These are phyloP conservation scores for Dimocarpus longan DNA, from an alignment of 345 rosid genomes.

Conservation along the genomic window DNA sequence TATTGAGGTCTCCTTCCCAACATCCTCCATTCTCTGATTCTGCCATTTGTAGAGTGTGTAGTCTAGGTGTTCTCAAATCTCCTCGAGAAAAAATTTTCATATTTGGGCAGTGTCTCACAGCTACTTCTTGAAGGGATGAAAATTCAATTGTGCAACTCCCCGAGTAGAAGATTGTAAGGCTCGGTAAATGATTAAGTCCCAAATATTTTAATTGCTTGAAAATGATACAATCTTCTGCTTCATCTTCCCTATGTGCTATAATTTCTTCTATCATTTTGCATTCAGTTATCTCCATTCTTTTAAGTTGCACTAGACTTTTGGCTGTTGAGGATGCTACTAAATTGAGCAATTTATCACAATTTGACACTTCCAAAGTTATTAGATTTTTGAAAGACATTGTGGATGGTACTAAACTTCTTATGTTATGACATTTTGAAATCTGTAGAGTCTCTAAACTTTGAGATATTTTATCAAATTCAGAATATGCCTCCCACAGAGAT, in stretches of 20 bases:
- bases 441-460: neutral
- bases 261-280: conserved; percentile 1
- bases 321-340: conserved; percentile 23
- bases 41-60: too few relatives aligned
- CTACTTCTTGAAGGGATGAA: too few relatives aligned
- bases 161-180: too few relatives aligned
- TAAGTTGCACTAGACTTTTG: conserved; percentile 18
- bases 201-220: too few relatives aligned
- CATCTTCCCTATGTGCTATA: neutral
- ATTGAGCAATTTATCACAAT: conserved; percentile 17
- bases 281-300: conserved; percentile 11
- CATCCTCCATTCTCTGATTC: too few relatives aligned
- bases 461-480: neutral
- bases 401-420: neutral
- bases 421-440: neutral
- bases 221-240: neutral
- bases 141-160: too few relatives aligned
- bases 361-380: conserved; percentile 9
- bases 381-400: neutral
- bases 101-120: too few relatives aligned
- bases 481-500: too few relatives aligned
- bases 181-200: too few relatives aligned
- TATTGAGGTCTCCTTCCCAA: too few relatives aligned
- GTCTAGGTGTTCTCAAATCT: too few relatives aligned
- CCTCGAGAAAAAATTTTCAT: too few relatives aligned